A percentile compares a stretch with the other conserved stretches of the same genome.
Conservation (phyloP, 2,329 filamentous ascomycete genomes). For the Trichoderma afroharzianum region DNA sequence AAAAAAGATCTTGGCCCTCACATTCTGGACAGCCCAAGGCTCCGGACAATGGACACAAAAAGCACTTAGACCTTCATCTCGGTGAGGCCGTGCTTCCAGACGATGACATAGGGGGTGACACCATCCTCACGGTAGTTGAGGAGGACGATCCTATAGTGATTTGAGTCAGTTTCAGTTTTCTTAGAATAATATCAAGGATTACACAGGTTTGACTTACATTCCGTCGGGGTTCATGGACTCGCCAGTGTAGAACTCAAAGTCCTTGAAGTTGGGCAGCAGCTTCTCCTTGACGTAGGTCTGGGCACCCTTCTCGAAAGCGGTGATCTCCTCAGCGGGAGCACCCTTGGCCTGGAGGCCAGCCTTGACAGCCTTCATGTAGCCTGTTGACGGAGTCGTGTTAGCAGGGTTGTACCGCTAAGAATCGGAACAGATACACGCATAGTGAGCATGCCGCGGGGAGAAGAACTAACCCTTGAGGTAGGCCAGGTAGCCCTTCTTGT, state of each 20-base stretch:
- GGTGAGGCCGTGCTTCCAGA: conserved; percentile 93
- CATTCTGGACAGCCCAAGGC: conserved; percentile 6
- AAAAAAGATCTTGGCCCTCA: conserved; percentile 12
- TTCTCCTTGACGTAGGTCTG: conserved; percentile 74
- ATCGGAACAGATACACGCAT: neutral
- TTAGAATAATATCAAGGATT: neutral
- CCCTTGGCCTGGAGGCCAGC: conserved; percentile 60
- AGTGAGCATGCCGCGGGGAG: too few relatives aligned
- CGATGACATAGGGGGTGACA: conserved; percentile 78
- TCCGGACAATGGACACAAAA: conserved; percentile 5
- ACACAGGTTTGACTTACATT: conserved; percentile 62
- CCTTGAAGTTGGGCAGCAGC: conserved; percentile 81
- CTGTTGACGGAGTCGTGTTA: conserved; percentile 38
- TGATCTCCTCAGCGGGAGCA: conserved; percentile 62
- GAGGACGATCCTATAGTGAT: conserved; percentile 65
- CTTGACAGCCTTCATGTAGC: conserved; percentile 91
- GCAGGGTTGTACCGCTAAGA: neutral
- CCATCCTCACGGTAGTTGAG: conserved; percentile 98
- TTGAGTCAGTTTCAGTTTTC: neutral
- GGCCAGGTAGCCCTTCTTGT: conserved; percentile 80
- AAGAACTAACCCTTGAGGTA: conserved; percentile 74
- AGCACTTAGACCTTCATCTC: conserved; percentile 82
- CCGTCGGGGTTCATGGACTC: conserved; percentile 89
- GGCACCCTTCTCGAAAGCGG: conserved; percentile 76
- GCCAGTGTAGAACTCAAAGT: conserved; percentile 92